Base-by-base conservation (phyloP, 2,329 filamentous ascomycete genomes). In the Colletotrichum coccodes region DNA sequence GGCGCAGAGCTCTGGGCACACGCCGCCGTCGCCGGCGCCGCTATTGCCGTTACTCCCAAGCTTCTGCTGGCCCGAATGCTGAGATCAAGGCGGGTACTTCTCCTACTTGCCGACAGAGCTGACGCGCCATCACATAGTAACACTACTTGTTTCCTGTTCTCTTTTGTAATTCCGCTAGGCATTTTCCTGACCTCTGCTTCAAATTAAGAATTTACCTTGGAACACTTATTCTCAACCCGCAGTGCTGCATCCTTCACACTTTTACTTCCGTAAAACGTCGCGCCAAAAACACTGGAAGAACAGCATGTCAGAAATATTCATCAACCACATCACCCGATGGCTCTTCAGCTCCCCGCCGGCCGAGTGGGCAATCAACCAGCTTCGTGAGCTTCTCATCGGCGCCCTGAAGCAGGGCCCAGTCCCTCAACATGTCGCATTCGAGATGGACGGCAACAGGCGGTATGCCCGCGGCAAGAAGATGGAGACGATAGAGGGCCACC, bases 371-470 rank as follows among this genome's bases (percentile, higher is more conserved):
- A 85, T 97, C 69, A 90, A 89, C 68, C 90, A 91, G 75, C 82
- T 97, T 23, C 90, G 94, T 71, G 93, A 97, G 78, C 84, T 97
- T 58, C 86, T 98, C 71, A 96, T 99, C 74, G 94, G 94, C 62
- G 92, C 95, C 57, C 83, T 98, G 61, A 91, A 91, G 76, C 95
- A 98, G 81, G 96, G 96, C 0, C 94, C 94, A 2, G 92, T 99
- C 63, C 96, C 96, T 11, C 91, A 94, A 76, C 96, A 99, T 89
- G 90, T 99, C 70, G 96, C 96, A n/a, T 99, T 99, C 77, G 95
- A 98, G 74, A 99, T 99, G 96, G 96, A 99, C 79, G 96, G 96
- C 64, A 99, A 99, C 82, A 86, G 96, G 75, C 92, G 96, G 52
- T 99, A 97, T 83, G 96, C 96, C 16, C 89, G 93, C 70, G 92